Evolutionary conservation across 441 rosid species (phyloP).

Genomic region (Arabidopsis hybrid): DNA sequence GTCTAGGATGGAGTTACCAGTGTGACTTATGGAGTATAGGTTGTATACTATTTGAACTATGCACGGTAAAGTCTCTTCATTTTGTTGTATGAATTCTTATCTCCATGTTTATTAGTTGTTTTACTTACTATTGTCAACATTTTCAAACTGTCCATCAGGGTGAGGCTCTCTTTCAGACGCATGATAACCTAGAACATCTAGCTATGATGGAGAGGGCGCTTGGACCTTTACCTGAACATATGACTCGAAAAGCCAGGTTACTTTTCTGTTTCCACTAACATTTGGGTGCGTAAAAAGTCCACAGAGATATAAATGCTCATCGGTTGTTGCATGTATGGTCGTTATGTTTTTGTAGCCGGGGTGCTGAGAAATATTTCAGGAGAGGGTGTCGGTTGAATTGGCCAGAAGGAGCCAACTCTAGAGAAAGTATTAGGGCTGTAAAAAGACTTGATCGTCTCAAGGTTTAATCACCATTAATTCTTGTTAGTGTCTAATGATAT

Average conservation of each 20-base stretch:
- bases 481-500: neutral
- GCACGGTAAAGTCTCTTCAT: constrained; percentile 57
- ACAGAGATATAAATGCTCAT: constrained; percentile 12
- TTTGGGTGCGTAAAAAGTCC: neutral
- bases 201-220: constrained; percentile 96
- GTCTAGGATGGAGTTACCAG: constrained; percentile 90
- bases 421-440: constrained; percentile 87
- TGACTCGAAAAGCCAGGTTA: constrained; percentile 74
- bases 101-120: constrained; percentile 1
- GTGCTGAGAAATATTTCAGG: constrained; percentile 78
- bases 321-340: constrained; percentile 16
- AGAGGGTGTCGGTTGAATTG: constrained; percentile 70
- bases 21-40: constrained; percentile 93
- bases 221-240: constrained; percentile 80
- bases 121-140: constrained; percentile 22
- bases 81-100: neutral
- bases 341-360: constrained; percentile 53
- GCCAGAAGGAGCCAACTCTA: constrained; percentile 87
- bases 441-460: constrained; percentile 69
- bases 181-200: constrained; percentile 84
- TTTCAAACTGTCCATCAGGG: constrained; percentile 50
- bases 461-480: constrained; percentile 47
- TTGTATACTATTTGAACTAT: constrained; percentile 79
- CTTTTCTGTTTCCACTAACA: constrained; percentile 16
- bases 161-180: constrained; percentile 82